Percentiles rank a stretch among this genome's conserved stretches.
Conservation (phyloP, 805 yeast species). For the Yarrowia sp. region DNA sequence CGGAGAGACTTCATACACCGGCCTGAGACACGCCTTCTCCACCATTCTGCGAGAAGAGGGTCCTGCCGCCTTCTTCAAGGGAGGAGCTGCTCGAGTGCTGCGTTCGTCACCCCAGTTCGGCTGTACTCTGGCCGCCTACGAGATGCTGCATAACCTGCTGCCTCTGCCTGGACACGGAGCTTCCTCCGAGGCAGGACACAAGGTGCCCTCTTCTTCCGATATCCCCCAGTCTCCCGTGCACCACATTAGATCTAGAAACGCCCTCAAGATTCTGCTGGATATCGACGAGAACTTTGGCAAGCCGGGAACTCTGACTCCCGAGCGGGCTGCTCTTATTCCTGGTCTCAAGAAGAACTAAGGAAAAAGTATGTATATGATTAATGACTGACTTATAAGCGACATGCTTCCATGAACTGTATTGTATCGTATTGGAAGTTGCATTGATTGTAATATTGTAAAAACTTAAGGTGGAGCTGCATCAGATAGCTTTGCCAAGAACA, state of each 20-base stretch:
- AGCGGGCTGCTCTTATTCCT: slow-evolving; percentile 31
- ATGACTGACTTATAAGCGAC: slow-evolving; percentile 2
- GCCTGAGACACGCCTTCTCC: slow-evolving; percentile 71
- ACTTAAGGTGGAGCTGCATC: too few relatives aligned
- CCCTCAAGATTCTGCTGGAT: slow-evolving; percentile 43
- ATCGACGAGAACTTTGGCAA: slow-evolving; percentile 46
- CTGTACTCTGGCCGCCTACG: slow-evolving; percentile 96
- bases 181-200: slow-evolving; percentile 44
- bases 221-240: slow-evolving; percentile 36
- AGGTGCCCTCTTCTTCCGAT: slow-evolving; percentile 39
- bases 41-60: slow-evolving; percentile 82
- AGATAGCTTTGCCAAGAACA: too few relatives aligned
- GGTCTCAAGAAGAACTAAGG: slow-evolving; percentile 27
- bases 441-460: too few relatives aligned
- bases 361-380: not conserved
- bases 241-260: slow-evolving; percentile 43
- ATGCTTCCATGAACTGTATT: too few relatives aligned
- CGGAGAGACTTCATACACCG: slow-evolving; percentile 73
- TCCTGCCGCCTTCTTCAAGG: slow-evolving; percentile 82
- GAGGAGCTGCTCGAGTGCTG: slow-evolving; percentile 90
- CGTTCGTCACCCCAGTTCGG: slow-evolving; percentile 98
- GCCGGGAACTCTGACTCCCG: slow-evolving; percentile 36
- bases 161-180: slow-evolving; percentile 53
- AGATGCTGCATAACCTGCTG: slow-evolving; percentile 72
- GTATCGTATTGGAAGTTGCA: too few relatives aligned